Conservation (phyloP, 257 asterid species). For the Mentha longifolia region DNA sequence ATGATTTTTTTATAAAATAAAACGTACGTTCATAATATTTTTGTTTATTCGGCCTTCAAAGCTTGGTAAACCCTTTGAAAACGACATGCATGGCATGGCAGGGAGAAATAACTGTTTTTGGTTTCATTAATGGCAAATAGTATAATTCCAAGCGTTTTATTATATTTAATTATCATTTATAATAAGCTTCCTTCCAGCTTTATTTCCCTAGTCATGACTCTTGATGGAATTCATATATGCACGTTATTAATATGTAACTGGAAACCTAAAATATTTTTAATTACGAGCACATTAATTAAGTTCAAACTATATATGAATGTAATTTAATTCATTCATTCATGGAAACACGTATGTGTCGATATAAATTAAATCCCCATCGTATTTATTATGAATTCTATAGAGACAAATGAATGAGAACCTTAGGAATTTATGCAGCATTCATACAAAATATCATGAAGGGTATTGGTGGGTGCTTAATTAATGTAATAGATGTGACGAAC, state of each 20-base stretch:
- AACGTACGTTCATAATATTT: neutral
- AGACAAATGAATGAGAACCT: neutral
- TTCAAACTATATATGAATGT: neutral
- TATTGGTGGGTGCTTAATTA: neutral
- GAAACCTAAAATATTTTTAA: neutral
- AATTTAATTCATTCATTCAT: slow-evolving; percentile 10
- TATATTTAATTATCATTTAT: too few species aligned
- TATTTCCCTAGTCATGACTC: too few species aligned
- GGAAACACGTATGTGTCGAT: neutral
- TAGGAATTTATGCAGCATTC: neutral
- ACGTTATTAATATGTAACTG: too few species aligned
- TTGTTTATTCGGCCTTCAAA: neutral
- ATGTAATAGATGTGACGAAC: neutral
- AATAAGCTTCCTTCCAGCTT: neutral
- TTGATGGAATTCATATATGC: too few species aligned
- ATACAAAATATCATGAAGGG: neutral
- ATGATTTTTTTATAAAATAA: neutral
- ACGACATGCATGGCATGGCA: neutral
- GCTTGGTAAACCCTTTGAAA: neutral
- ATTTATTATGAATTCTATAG: slow-evolving; percentile 9
- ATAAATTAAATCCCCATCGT: neutral
- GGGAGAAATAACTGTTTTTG: neutral
- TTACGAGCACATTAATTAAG: neutral
- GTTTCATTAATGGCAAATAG: neutral
- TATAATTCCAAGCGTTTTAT: too few species aligned